A percentile compares a stretch with the other conserved stretches of the same genome.
phyloP scores from a whole-genome alignment of 139 green algal genomes.

The Coelastrella sp. region DNA sequence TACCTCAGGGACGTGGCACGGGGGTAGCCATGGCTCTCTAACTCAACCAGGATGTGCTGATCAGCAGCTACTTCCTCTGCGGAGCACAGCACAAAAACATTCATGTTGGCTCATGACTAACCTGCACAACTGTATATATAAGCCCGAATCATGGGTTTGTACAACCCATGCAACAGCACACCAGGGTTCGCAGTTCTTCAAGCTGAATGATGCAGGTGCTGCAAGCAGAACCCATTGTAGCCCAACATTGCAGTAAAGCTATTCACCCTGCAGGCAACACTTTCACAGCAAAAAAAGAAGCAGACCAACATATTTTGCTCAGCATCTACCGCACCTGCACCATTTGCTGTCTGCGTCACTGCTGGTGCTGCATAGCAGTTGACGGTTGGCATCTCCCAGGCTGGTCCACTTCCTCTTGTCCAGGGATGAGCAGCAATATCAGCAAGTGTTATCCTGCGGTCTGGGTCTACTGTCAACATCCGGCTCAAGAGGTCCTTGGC shows the following conservation, averaged over 20 bases:
- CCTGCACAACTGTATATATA: not conserved
- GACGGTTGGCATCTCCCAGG: conserved; percentile 19
- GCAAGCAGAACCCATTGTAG: no score
- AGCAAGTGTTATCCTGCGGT: conserved; percentile 64
- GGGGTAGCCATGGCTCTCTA: conserved; percentile 60
- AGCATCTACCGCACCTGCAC: not conserved
- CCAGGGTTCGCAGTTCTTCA: no score
- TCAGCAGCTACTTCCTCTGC: conserved; percentile 33
- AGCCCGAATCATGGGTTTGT: no score
- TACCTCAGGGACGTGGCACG: conserved; percentile 40
- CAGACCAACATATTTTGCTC: not conserved
- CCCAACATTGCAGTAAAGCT: no score
- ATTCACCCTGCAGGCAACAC: no score
- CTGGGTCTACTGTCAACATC: conserved; percentile 80
- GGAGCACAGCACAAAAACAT: not conserved
- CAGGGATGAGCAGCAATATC: conserved; percentile 38
- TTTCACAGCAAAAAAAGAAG: not conserved
- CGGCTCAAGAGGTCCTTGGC: conserved; percentile 66
- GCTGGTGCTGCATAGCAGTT: conserved; percentile 34
- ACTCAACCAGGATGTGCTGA: conserved; percentile 49
- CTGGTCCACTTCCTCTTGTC: not conserved
- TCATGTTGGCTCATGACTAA: not conserved
- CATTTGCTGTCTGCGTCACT: not conserved
- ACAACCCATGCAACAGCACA: no score
- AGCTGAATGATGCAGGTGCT: no score